Evolutionary conservation across 2,329 filamentous ascomycete species (phyloP), one percentile per base, ranked within the genome.

Genomic region (Zymoseptoria pseudotritici): DNA sequence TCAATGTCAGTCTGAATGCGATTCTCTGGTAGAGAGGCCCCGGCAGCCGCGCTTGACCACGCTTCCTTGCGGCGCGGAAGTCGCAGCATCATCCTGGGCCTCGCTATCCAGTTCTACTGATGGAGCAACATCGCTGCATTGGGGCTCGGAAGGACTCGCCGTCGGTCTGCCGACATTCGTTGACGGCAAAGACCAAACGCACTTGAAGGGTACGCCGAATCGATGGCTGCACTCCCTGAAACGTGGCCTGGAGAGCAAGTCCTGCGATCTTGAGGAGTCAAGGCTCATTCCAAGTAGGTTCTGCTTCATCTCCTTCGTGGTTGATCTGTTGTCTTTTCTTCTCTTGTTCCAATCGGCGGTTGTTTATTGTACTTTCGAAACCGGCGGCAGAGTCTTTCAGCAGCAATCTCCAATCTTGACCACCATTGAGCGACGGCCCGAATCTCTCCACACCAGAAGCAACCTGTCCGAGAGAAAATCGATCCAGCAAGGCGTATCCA

Each of bases 101-200:
- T 59, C 62, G 56, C 62, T 63, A 57, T 61, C 58, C 56, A 61
- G 54, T 58, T 54, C 58, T 62, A 54, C 49, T 62, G 60, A 60
- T 19, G 50, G 58, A 59, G 58, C 57, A 64, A 54, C 57, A 63
- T 60, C 62, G 54, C 60, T 58, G 58, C 57, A 50, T 60, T 57
- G 62, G 62, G 53, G 60, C 58, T 59, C 58, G 58, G 60, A 50
- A 61, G 58, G 57, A 52, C 61, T 55, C 50, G 22, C 61, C 60
- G 53, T 57, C 55, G 57, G 54, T 61, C 58, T 57, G 50, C 62
- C 64, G 62, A 62, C 56, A 61, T 66, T 59, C 54, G 55, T 53
- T 49, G 31, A 52, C 60, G 62, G 60, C 26, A 50, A 60, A 62
- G 60, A 53, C 57, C 65, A 66, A 66, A 66, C 65, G 65, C 61